Base-by-base conservation (phyloP, 805 yeast species). In the Schwanniomyces yamadae region DNA sequence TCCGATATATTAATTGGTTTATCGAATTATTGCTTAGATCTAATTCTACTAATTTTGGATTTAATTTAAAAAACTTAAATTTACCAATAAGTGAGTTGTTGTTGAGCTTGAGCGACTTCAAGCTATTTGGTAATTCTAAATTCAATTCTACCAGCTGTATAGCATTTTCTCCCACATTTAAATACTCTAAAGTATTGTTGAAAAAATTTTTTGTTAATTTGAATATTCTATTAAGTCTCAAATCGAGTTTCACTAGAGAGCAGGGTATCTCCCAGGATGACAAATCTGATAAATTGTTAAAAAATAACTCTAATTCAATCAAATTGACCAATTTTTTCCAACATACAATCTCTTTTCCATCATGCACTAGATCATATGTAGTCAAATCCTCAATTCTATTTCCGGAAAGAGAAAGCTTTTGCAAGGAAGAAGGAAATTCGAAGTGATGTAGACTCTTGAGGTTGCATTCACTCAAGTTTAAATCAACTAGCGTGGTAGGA, bases 311-410 rank as follows among this genome's bases (percentile, higher is more conserved):
- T 27, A 63, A 34, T 5, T 47, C 42, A 4, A 40, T 32, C 12
- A 65, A 42, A 16, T 51, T 48, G 1, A 34, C 24, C 37, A 64
- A 41, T 4, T 50, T 46, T 3, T 30, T 30, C 71, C 69, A 64
- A 28, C 37, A 39, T 11, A 42, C 25, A 6, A 36, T 27, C 8
- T 34, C 43, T 5, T 34, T 40, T 10, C 49, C 46, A 21, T 36
- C 28, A 6, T 23, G 11, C 8, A 21, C 23, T 6, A 18, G 16
- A 21, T 39, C 23, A 33, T 60, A 61, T 3, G 49, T 27, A 7
- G 37, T 32, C 33, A 61, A 42, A 22, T 51, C 51, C 5, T 19
- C 29, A 15, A 62, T 45, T 10, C 41, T 37, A 39, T 59, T 60
- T 2, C 61, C 62, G 4, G 55, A 38, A 15, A 62, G 40, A 4